Percentiles rank a stretch among this genome's conserved stretches.
These are phyloP conservation scores for Alternaria ventricosa DNA, from an alignment of 2,329 filamentous ascomycete species.

Conservation along the genomic window DNA sequence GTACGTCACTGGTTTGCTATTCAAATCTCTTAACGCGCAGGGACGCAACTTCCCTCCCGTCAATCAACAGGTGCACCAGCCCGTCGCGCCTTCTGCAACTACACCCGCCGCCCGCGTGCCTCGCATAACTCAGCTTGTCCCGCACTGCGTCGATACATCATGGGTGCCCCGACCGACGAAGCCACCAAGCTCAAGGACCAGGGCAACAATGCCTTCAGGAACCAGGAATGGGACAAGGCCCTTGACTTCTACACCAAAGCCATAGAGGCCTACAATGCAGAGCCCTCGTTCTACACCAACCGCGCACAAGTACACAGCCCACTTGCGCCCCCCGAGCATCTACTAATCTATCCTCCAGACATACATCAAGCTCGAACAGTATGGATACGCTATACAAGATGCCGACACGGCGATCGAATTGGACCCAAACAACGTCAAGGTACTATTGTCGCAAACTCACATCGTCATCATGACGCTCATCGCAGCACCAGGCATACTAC, in stretches of 20 bases:
- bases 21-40: neutral
- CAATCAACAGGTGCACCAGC: slow-evolving; percentile 11
- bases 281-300: slow-evolving; percentile 93
- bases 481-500: slow-evolving; percentile 77
- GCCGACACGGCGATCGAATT: slow-evolving; percentile 90
- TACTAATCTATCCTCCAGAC: slow-evolving; percentile 63
- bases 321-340: slow-evolving; percentile 15
- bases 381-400: slow-evolving; percentile 90
- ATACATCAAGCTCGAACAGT: slow-evolving; percentile 93
- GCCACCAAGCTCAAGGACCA: slow-evolving; percentile 88
- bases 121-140: slow-evolving; percentile 18
- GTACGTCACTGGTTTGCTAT: slow-evolving; percentile 13
- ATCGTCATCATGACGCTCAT: slow-evolving; percentile 6
- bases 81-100: slow-evolving; percentile 26
- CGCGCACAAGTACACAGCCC: slow-evolving; percentile 78
- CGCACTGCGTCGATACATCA: slow-evolving; percentile 22
- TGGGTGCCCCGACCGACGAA: slow-evolving; percentile 63
- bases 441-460: slow-evolving; percentile 44
- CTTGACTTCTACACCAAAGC: slow-evolving; percentile 86
- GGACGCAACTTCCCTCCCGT: slow-evolving; percentile 8
- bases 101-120: slow-evolving; percentile 14
- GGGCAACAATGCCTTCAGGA: slow-evolving; percentile 90
- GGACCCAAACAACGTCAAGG: slow-evolving; percentile 88
- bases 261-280: slow-evolving; percentile 80
- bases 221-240: slow-evolving; percentile 84